Evolutionary conservation across 2,329 filamentous ascomycete species (phyloP), one percentile per base, ranked within the genome.

Genomic region (Rhinocladiella similis): DNA sequence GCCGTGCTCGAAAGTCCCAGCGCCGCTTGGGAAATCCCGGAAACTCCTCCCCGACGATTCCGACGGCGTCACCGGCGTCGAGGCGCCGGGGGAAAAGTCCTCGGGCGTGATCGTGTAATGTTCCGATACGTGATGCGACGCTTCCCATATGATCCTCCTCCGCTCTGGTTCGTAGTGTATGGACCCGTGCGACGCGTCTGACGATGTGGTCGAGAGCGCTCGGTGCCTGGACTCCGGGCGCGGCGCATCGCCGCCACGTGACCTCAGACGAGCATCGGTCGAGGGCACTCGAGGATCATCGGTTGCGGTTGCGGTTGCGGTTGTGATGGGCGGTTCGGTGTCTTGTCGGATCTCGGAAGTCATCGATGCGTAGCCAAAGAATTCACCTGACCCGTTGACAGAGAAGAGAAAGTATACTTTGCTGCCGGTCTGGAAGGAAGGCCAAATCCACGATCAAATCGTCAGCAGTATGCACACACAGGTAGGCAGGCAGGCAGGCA

Each of bases 361-460:
- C 59, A 61, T 61, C 1, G 35, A 20, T 4, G 59, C 59, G 18
- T 53, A 54, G 18, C 59, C 59, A 22, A 55, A 58, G 47, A 61
- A 61, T 18, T 46, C 20, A 19, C 59, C 52, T 7, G 59, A 61
- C 2, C 59, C 59, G 19, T 61, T 61, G 39, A 61, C 41, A 16
- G 55, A 58, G 36, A 61, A 61, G 10, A 61, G 35, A 38, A 61
- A 53, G 45, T 52, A 59, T 3, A 61, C 59, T 35, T 56, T 54
- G 20, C 49, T 39, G 22, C 55, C 52, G 22, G 55, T 61, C 59
- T 60, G 47, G 1, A 41, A 19, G n/a, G 22, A 7, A 19, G 12
- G 36, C 18, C 7, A 25, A 50, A n/a, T n/a, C n/a, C 14, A 12
- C 2, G 43, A 6, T 43, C 27, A 41, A 10, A 14, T 9, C 16